Percentiles rank a stretch among this genome's conserved stretches.
These are phyloP conservation scores for Straminergon stramineum DNA, from an alignment of 225 moss, liverwort and hornwort species.

Conservation along the genomic window DNA sequence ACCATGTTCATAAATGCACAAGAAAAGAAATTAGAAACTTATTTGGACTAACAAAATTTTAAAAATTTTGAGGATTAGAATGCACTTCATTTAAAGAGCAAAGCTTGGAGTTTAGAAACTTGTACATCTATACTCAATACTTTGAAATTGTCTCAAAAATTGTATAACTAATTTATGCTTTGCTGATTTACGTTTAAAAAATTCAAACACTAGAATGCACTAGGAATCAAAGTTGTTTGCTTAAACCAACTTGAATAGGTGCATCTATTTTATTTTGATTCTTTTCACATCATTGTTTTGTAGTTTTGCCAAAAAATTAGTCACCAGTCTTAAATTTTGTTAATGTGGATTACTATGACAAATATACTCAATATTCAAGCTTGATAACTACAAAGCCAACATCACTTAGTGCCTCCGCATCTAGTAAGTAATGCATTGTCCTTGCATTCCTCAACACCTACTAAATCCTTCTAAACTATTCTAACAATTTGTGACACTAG, in stretches of 20 bases:
- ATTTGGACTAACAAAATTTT: not conserved
- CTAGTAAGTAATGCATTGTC: not conserved
- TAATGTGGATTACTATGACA: not conserved
- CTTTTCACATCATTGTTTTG: not conserved
- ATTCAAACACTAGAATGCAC: not conserved
- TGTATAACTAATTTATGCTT: not conserved
- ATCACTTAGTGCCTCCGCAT: not conserved
- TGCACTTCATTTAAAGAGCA: not conserved
- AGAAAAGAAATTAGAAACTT: not conserved
- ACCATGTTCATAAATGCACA: rapidly evolving
- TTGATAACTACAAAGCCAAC: not conserved
- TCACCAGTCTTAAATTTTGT: not conserved
- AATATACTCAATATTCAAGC: not conserved
- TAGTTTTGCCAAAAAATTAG: not conserved
- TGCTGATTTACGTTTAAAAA: not conserved
- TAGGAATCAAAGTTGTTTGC: not conserved
- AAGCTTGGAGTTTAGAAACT: not conserved
- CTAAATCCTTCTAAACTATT: not conserved
- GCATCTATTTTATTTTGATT: not conserved
- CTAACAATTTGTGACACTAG: not conserved
- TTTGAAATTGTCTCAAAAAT: not conserved
- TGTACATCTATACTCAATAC: not conserved
- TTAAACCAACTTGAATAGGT: not conserved
- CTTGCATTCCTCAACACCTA: rapidly evolving
- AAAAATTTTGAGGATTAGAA: not conserved